Evolutionary conservation across 352 stramenopile species (phyloP).

Genomic region (Globisporangium canariense): DNA sequence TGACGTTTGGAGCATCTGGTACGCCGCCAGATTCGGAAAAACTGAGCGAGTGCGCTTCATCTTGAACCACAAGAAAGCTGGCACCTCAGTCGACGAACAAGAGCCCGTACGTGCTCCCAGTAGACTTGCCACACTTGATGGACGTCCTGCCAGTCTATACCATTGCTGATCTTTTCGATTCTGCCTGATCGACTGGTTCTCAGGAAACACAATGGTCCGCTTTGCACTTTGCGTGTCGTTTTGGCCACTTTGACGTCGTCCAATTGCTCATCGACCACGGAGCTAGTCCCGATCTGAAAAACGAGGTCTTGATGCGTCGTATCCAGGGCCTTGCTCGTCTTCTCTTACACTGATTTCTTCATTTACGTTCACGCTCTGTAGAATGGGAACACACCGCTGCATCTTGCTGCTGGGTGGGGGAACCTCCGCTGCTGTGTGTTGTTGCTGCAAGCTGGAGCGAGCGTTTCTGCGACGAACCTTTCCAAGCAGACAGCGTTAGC

Average conservation of each 20-base stretch:
- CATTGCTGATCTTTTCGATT: too few relatives aligned
- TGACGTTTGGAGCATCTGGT: constrained; percentile 75
- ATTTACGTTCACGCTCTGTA: constrained; percentile 12
- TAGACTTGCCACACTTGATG: too few relatives aligned
- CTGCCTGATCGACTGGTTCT: neutral
- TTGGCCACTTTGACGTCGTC: constrained; percentile 44
- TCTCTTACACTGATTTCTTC: neutral
- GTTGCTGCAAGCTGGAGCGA: constrained; percentile 49
- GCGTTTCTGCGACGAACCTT: constrained; percentile 27
- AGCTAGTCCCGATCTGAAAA: constrained; percentile 39
- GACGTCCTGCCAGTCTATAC: too few relatives aligned
- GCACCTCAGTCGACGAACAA: constrained; percentile 42
- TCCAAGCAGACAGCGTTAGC: constrained; percentile 35
- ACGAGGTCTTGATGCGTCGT: constrained; percentile 29
- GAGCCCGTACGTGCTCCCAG: constrained; percentile 31
- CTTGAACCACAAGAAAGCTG: constrained; percentile 34
- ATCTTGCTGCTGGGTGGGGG: constrained; percentile 68
- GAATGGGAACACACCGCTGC: constrained; percentile 64
- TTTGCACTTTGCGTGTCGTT: constrained; percentile 58
- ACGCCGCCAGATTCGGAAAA: constrained; percentile 61
- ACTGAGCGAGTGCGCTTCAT: constrained; percentile 44
- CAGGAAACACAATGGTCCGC: constrained; percentile 57
- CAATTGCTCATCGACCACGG: constrained; percentile 44
- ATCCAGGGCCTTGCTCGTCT: neutral
- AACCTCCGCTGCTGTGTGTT: constrained; percentile 50